phyloP scores from a whole-genome alignment of 495 filamentous ascomycete species.

The Penicillium soppii region DNA sequence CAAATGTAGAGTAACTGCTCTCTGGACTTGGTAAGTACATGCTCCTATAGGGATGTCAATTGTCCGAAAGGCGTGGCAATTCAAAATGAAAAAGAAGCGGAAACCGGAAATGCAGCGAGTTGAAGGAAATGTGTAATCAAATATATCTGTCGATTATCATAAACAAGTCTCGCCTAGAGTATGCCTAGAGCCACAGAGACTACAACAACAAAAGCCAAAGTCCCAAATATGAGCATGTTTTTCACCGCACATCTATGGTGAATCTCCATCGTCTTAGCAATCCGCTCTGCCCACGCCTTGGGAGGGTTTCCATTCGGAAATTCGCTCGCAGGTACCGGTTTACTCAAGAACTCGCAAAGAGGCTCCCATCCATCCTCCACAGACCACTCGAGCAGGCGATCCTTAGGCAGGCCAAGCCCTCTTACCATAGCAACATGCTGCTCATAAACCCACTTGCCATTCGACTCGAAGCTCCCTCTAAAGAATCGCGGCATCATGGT shows the following conservation, averaged over 20 bases:
- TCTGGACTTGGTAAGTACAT: too few relatives aligned
- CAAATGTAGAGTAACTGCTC: too few relatives aligned
- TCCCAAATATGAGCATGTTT: too few relatives aligned
- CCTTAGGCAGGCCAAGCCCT: constrained; percentile 25
- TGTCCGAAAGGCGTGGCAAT: too few relatives aligned
- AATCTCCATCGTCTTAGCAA: neutral
- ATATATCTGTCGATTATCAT: too few relatives aligned
- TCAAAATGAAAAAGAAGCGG: too few relatives aligned
- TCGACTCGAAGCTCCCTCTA: constrained; percentile 5
- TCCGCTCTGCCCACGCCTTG: neutral
- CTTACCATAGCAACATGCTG: constrained; percentile 12
- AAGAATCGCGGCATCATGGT: constrained; percentile 14
- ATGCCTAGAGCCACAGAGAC: too few relatives aligned
- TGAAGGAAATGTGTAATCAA: too few relatives aligned
- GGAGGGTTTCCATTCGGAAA: constrained; percentile 14
- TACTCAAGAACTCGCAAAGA: constrained; percentile 29
- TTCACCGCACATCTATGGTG: neutral
- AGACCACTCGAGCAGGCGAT: constrained; percentile 39
- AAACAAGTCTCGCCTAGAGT: too few relatives aligned
- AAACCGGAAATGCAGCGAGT: neutral
- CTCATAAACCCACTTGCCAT: constrained; percentile 14
- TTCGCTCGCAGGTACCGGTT: neutral
- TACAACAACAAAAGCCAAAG: too few relatives aligned
- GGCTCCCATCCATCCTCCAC: constrained; percentile 48
- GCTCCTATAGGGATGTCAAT: too few relatives aligned